Percentiles rank a stretch among this genome's conserved stretches.
phyloP scores from a whole-genome alignment of 78 protist species.

The Cavenderia fasciculata region DNA sequence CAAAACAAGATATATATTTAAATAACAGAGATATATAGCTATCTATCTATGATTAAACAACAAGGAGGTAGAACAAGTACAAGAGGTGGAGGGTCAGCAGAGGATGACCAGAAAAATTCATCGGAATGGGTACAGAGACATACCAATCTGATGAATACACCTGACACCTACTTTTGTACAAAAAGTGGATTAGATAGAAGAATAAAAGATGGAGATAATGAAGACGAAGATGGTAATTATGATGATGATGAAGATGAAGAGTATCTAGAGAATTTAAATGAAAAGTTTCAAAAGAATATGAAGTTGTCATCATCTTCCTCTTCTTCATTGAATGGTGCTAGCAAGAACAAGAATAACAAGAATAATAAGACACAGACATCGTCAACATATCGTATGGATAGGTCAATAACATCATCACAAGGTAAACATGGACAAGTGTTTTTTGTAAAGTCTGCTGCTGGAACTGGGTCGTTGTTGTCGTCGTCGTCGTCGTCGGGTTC shows the following conservation, averaged over 20 bases:
- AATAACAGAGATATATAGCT: too few relatives aligned
- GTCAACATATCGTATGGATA: conserved; percentile 19
- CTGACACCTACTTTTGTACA: not conserved
- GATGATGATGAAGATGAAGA: not conserved
- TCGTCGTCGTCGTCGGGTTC: too few relatives aligned
- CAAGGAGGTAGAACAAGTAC: too few relatives aligned
- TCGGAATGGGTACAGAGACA: too few relatives aligned
- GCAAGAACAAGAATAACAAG: not conserved
- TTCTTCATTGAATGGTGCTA: not conserved
- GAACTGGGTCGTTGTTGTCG: not conserved
- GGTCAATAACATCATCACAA: not conserved
- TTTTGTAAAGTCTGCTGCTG: not conserved
- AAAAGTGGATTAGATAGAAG: conserved; percentile 2
- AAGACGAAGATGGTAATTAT: not conserved
- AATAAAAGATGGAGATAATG: not conserved
- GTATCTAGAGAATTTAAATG: conserved; percentile 23
- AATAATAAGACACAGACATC: too few relatives aligned
- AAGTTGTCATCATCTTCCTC: too few relatives aligned
- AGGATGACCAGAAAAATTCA: too few relatives aligned
- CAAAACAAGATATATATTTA: too few relatives aligned
- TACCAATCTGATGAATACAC: not conserved
- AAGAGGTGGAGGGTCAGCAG: too few relatives aligned
- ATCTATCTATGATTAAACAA: too few relatives aligned
- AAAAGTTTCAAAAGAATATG: not conserved
- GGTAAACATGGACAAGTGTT: conserved; percentile 56